A percentile compares a stretch with the other conserved stretches of the same genome.
phyloP scores from a whole-genome alignment of 2,329 filamentous ascomycete genomes.

The Talaromyces albobiverticillius region DNA sequence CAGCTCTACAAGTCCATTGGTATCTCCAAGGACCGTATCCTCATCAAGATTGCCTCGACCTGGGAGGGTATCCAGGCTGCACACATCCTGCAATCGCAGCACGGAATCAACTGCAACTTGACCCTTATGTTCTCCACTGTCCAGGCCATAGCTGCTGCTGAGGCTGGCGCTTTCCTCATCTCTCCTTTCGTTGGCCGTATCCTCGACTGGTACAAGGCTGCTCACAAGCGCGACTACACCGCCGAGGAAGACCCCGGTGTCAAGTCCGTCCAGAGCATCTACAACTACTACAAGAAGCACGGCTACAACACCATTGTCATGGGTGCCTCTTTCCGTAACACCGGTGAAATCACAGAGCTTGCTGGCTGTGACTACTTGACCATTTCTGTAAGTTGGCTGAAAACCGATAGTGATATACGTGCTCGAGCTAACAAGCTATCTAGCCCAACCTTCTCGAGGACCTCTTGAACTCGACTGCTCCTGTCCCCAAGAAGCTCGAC shows the following conservation, averaged over 20 bases:
- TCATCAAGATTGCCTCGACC: conserved; percentile 99
- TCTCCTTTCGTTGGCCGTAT: conserved; percentile 99
- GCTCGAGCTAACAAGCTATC: conserved; percentile 20
- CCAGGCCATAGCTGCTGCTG: conserved; percentile 93
- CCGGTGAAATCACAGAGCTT: conserved; percentile 95
- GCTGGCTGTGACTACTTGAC: conserved; percentile 98
- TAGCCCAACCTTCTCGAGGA: conserved; percentile 92
- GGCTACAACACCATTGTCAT: conserved; percentile 99
- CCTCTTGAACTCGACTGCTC: conserved; percentile 75
- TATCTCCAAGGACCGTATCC: conserved; percentile 86
- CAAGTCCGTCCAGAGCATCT: conserved; percentile 87
- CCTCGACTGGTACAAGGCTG: conserved; percentile 98
- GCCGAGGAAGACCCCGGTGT: conserved; percentile 94
- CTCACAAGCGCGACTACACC: conserved; percentile 88
- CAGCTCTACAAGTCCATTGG: conserved; percentile 93
- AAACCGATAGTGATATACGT: background rate
- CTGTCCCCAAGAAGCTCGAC: conserved; percentile 91
- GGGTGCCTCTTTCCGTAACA: conserved; percentile 97
- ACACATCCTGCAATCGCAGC: conserved; percentile 91
- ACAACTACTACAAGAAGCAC: conserved; percentile 99
- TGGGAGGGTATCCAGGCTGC: conserved; percentile 99
- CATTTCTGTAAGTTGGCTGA: conserved; percentile 69
- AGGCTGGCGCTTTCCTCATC: conserved; percentile 95
- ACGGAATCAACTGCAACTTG: conserved; percentile 97
- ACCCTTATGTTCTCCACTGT: conserved; percentile 97